These are phyloP conservation scores for Calcarisporium arbuscula DNA, from an alignment of 2,329 filamentous ascomycete genomes.

Conservation along the genomic window DNA sequence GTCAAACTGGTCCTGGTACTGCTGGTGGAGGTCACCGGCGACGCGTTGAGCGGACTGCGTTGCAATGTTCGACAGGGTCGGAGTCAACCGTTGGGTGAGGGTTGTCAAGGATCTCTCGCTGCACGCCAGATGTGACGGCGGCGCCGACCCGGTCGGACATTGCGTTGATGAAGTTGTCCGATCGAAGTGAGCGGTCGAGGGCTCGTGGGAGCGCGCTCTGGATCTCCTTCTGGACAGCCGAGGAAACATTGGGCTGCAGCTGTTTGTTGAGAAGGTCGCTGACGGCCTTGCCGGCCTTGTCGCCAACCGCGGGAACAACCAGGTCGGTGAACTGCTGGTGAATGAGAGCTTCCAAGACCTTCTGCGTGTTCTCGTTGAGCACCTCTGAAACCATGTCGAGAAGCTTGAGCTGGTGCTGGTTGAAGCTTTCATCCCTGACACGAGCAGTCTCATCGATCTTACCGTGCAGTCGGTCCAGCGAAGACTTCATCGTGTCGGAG, in stretches of 20 bases:
- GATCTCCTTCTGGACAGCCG: slow-evolving; percentile 65
- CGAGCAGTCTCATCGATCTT: slow-evolving; percentile 60
- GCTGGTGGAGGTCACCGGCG: slow-evolving; percentile 61
- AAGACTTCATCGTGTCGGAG: slow-evolving; percentile 46
- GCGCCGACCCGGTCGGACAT: slow-evolving; percentile 64
- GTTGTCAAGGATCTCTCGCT: slow-evolving; percentile 60
- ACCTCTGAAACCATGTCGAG: slow-evolving; percentile 54
- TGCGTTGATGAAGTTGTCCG: slow-evolving; percentile 63
- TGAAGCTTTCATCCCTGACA: slow-evolving; percentile 44
- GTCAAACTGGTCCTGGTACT: slow-evolving; percentile 45
- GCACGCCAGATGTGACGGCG: slow-evolving; percentile 60
- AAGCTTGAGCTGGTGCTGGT: slow-evolving; percentile 46
- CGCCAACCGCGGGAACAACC: slow-evolving; percentile 68
- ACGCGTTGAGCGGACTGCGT: slow-evolving; percentile 62
- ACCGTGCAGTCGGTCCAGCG: slow-evolving; percentile 55
- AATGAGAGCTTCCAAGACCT: slow-evolving; percentile 71
- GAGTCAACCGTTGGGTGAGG: slow-evolving; percentile 58
- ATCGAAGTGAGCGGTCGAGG: slow-evolving; percentile 49
- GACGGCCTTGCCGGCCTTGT: slow-evolving; percentile 60
- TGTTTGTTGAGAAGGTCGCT: slow-evolving; percentile 65
- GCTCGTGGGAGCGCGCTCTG: slow-evolving; percentile 64
- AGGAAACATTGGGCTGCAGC: slow-evolving; percentile 60
- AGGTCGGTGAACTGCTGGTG: slow-evolving; percentile 66
- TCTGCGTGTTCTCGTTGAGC: slow-evolving; percentile 58
- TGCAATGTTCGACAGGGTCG: slow-evolving; percentile 59